Base-by-base conservation (phyloP, 2,329 filamentous ascomycete genomes). In the Aspergillus caelatus region DNA sequence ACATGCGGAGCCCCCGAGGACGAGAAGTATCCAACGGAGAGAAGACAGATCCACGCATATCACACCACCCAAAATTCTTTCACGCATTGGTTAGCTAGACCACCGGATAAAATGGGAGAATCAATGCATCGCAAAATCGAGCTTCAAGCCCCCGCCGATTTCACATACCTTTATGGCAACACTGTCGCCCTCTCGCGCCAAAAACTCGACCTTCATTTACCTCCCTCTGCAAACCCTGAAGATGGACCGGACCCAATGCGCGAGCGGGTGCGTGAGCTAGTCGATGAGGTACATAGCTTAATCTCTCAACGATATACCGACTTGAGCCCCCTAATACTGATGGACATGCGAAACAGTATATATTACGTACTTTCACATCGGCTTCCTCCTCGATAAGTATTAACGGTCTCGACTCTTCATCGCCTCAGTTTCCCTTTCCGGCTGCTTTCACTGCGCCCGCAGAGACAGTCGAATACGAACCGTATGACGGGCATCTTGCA, bases 131-230 rank as follows among this genome's bases (percentile, higher is more conserved):
- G 82, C 68, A 83, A 82, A 70, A 79, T 84, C 70, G 82, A 83
- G 64, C 78, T 84, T n/a, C 82, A 84, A 71, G 80, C 82, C 52
- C 74, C 81, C 60, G 76, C 78, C 63, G 82, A 84, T 74, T 79
- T 83, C 57, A 79, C 78, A 59, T 83, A 82, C 63, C 80, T 84
- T 55, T 80, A 82, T 65, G 71, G 74, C 65, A 83, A 83, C 71
- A 77, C 81, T 30, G 68, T 78, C 61, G 73, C 75, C 4, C 73
- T 79, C 62, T 81, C 82, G 26, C 80, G 77, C 62, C 75, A 79
- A 68, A 84, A 83, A 71, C 74, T 84, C 61, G 81, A 84, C 67
- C 75, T 82, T 28, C 78, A 82, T 64, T 77, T 83, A 16, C 82
- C 82, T 60, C 81, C 77, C 28, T 80, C 79, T 19, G 80, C 80